phyloP scores from a whole-genome alignment of 768 basidiomycete species.

The Termitomyces sp. region DNA sequence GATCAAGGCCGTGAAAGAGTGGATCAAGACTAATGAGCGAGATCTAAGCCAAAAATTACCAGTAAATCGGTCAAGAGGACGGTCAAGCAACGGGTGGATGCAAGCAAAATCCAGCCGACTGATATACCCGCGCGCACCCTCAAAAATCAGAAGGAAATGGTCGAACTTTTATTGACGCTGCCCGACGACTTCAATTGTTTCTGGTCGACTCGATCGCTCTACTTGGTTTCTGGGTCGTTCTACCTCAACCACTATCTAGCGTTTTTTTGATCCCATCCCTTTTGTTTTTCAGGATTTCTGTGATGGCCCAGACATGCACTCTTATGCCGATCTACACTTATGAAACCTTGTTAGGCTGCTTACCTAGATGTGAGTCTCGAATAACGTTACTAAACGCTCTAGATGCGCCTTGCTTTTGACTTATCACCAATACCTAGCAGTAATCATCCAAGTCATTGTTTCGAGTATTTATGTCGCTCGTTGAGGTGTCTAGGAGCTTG shows the following conservation, averaged over 20 bases:
- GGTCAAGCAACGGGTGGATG: too few relatives aligned
- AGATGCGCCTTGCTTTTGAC: slow-evolving; percentile 20
- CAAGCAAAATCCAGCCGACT: too few relatives aligned
- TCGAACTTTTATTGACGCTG: too few relatives aligned
- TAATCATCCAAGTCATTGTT: slow-evolving; percentile 31
- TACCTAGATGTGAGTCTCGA: slow-evolving; percentile 1
- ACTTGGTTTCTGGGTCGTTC: slow-evolving; percentile 33
- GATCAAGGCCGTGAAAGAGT: too few relatives aligned
- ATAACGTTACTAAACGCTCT: neutral
- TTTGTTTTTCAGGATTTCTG: slow-evolving; percentile 15
- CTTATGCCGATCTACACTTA: neutral
- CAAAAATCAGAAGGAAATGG: too few relatives aligned
- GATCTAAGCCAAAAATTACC: too few relatives aligned
- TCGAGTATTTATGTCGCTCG: slow-evolving; percentile 18
- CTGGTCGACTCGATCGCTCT: slow-evolving; percentile 30
- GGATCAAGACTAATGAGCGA: too few relatives aligned
- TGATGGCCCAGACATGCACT: slow-evolving; percentile 11
- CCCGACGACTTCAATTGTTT: slow-evolving; percentile 34
- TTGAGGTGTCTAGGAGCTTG: neutral
- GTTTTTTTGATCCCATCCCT: slow-evolving; percentile 32
- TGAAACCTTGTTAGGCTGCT: neutral
- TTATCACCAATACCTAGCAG: slow-evolving; percentile 25
- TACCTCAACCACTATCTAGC: slow-evolving; percentile 38
- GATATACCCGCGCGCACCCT: too few relatives aligned
- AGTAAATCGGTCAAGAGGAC: too few relatives aligned